Evolutionary conservation across 75 land plant genomes (phyloP), one percentile per base, ranked within the genome.

Genomic region (Picea sitchensis): DNA sequence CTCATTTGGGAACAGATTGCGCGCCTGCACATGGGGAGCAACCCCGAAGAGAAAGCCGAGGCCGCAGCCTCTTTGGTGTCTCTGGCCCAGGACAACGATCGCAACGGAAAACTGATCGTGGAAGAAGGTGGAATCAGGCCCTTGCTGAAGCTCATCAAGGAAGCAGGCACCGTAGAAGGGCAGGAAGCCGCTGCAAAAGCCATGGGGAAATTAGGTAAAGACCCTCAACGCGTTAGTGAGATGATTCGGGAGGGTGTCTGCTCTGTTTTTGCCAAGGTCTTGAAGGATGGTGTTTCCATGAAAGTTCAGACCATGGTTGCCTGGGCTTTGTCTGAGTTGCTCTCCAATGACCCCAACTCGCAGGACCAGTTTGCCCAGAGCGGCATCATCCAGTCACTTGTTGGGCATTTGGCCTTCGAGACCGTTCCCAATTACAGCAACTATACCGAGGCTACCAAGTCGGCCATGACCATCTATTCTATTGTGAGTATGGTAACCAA

Each of bases 1-100:
- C 58, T 93, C 23, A 90, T 93, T 44, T 95, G 98, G 98, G 92
- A 91, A 77, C 92, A 95, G 56, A 91, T 95, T 54, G 95, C 93
- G 11, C 77, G 78, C 21, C 84, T 93, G 41, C 80, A 83, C 18
- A 79, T 80, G 2, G 91, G 89, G 8, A 51, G 3, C 78, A 61
- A 81, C 1, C 58, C 81, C 15, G 94, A 90, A 64, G 86, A 89
- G 17, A 76, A 83, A 58, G 83, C 87, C 4, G 94, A 91, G 31
- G 89, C 90, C 3, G 94, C 94, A 17, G 76, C 79, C 17, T 83
- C 89, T 12, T 81, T 94, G 38, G 93, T 77, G 20, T 85, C 86
- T 0, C 76, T 90, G 51, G 90, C 94, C 18, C 75, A 85, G 36
- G 95, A 91, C 67, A 94, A 87, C 59, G 91, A 89, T 14, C 77